Conservation (phyloP, 177 flowering plant species). For the Vitis hybrid region DNA sequence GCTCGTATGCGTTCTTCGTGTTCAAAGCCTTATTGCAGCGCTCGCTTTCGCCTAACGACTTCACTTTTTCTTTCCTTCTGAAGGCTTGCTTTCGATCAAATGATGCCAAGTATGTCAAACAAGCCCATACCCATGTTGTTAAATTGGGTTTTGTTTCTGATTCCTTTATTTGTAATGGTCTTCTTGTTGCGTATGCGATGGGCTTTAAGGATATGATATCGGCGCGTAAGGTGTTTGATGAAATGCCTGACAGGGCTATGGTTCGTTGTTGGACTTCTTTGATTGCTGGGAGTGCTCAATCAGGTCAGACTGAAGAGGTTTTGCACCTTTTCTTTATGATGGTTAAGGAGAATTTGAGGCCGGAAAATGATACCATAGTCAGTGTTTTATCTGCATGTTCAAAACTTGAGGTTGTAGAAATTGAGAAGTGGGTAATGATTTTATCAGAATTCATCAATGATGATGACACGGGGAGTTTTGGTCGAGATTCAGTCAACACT, state of each 20-base stretch:
- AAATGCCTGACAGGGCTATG: conserved; percentile 44
- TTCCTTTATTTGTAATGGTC: conserved; percentile 47
- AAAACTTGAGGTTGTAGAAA: conserved; percentile 22
- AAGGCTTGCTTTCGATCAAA: conserved; percentile 40
- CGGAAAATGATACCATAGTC: conserved; percentile 59
- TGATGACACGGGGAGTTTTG: neutral
- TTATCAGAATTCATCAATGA: conserved; percentile 17
- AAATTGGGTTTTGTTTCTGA: conserved; percentile 41
- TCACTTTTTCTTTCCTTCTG: conserved; percentile 61
- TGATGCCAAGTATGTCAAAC: conserved; percentile 17
- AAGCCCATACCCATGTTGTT: conserved; percentile 41
- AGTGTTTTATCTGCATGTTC: conserved; percentile 70
- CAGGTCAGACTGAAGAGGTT: conserved; percentile 37
- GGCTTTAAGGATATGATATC: conserved; percentile 39
- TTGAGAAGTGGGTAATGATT: conserved; percentile 42
- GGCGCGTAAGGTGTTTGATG: conserved; percentile 63
- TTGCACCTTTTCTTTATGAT: conserved; percentile 44
- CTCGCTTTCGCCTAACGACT: conserved; percentile 49
- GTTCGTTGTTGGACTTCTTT: conserved; percentile 54
- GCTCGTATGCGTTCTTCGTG: conserved; percentile 26
- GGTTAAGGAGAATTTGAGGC: conserved; percentile 39
- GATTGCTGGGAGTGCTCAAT: conserved; percentile 56
- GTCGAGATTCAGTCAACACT: conserved; percentile 24
- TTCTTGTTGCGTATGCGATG: conserved; percentile 44
- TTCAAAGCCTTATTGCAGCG: conserved; percentile 31